Conservation (phyloP, 169 alveolate genomes). For the Plasmodium yoelii region DNA sequence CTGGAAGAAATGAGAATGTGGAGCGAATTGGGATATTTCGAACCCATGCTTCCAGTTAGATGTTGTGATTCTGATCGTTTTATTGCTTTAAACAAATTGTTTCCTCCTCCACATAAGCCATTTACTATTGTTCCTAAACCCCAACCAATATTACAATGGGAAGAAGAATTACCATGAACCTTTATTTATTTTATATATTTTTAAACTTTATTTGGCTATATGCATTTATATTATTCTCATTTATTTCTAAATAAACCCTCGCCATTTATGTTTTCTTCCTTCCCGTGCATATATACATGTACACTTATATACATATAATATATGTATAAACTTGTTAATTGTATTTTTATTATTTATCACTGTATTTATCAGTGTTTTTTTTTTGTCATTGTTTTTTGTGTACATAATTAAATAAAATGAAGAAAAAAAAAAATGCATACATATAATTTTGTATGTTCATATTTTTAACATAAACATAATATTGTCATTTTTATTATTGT, state of each 20-base stretch:
- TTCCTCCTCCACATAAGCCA: conserved; percentile 82
- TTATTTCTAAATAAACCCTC: no score
- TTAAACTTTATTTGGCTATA: background rate
- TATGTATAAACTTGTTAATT: background rate
- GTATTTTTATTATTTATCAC: background rate
- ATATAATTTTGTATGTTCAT: background rate
- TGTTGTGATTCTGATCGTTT: conserved; percentile 81
- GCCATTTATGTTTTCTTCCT: no score
- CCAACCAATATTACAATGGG: conserved; percentile 74
- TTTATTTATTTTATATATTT: background rate
- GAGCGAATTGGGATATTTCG: conserved; percentile 82
- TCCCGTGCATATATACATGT: no score
- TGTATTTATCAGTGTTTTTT: background rate
- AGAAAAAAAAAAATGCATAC: background rate
- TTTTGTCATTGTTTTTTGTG: conserved; percentile 4
- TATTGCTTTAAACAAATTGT: conserved; percentile 79
- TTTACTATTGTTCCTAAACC: conserved; percentile 79
- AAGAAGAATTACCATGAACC: conserved; percentile 27
- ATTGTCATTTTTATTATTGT: no score
- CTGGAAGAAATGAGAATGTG: conserved; percentile 79
- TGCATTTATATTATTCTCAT: background rate
- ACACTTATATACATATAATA: background rate
- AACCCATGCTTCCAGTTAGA: conserved; percentile 83
- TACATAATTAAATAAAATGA: background rate
- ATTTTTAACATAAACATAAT: background rate